Percentiles rank a stretch among this genome's conserved stretches.
Evolutionary conservation across 2,329 filamentous ascomycete genomes (phyloP).

Genomic region (Xylogone sp.): DNA sequence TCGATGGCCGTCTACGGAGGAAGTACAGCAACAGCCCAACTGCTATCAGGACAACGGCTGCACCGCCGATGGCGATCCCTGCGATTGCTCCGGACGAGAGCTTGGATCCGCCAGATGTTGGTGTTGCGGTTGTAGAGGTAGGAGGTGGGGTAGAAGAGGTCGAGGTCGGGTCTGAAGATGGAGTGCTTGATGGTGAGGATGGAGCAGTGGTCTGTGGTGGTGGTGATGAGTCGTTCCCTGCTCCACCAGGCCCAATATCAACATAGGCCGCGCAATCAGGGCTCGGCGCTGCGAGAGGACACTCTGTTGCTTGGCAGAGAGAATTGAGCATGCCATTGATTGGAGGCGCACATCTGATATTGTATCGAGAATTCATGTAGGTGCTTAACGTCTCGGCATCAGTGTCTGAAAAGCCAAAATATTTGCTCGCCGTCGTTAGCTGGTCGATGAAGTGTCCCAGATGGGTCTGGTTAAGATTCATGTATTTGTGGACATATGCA

Average conservation of each 20-base stretch:
- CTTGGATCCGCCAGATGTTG: not conserved
- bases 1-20: not conserved
- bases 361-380: slow-evolving; percentile 25
- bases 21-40: slow-evolving; percentile 1
- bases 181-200: not conserved
- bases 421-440: slow-evolving; percentile 18
- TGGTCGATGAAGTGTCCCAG: slow-evolving; percentile 30
- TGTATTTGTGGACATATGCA: slow-evolving; percentile 31
- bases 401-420: slow-evolving; percentile 25
- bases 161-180: not conserved
- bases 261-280: slow-evolving; percentile 25
- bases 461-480: slow-evolving; percentile 27
- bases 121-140: not conserved
- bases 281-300: slow-evolving; percentile 23
- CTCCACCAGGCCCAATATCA: slow-evolving; percentile 18
- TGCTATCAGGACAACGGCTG: slow-evolving; percentile 17
- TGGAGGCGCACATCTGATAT: slow-evolving; percentile 22
- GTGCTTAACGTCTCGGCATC: slow-evolving; percentile 20
- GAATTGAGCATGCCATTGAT: slow-evolving; percentile 18
- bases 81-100: slow-evolving; percentile 16
- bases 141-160: not conserved
- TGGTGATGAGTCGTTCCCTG: not conserved
- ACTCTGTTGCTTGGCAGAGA: slow-evolving; percentile 25
- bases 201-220: not conserved
- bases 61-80: slow-evolving; percentile 23